A percentile compares a stretch with the other conserved stretches of the same genome.
Conservation (phyloP, 2,329 filamentous ascomycete genomes). For the Pseudomassariella vexata region DNA sequence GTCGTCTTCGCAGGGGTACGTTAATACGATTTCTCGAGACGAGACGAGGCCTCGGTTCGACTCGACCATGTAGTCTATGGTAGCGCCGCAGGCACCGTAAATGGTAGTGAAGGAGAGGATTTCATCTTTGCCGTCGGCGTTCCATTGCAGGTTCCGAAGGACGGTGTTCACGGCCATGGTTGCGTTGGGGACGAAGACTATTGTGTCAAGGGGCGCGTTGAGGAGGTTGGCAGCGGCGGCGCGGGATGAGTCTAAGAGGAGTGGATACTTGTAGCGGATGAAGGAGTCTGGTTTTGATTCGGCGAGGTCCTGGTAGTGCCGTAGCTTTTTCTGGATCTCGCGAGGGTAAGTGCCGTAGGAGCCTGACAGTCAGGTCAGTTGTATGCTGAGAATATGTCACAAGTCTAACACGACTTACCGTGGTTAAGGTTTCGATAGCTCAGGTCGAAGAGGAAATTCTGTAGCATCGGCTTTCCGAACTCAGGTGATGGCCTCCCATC, state of each 20-base stretch:
- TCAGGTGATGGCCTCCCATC: no score
- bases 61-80: slow-evolving; percentile 66
- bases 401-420: slow-evolving; percentile 38
- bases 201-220: slow-evolving; percentile 56
- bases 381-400: background rate
- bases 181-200: slow-evolving; percentile 78
- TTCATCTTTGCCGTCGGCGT: slow-evolving; percentile 39
- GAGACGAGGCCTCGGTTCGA: slow-evolving; percentile 42
- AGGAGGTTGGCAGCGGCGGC: slow-evolving; percentile 60
- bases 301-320: slow-evolving; percentile 57
- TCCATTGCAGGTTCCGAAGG: slow-evolving; percentile 67
- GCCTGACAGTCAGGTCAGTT: slow-evolving; percentile 35
- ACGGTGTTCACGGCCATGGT: slow-evolving; percentile 74
- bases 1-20: slow-evolving; percentile 65
- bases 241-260: slow-evolving; percentile 59
- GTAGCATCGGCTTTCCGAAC: slow-evolving; percentile 49
- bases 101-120: slow-evolving; percentile 50
- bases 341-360: slow-evolving; percentile 76
- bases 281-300: slow-evolving; percentile 72
- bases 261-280: slow-evolving; percentile 62
- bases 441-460: slow-evolving; percentile 64
- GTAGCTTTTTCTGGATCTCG: slow-evolving; percentile 52
- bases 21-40: slow-evolving; percentile 50
- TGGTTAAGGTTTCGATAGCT: slow-evolving; percentile 74
- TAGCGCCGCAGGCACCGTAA: slow-evolving; percentile 66